Evolutionary conservation across 2,329 filamentous ascomycete species (phyloP), one percentile per base, ranked within the genome.

Genomic region (Diaporthe humulicola): DNA sequence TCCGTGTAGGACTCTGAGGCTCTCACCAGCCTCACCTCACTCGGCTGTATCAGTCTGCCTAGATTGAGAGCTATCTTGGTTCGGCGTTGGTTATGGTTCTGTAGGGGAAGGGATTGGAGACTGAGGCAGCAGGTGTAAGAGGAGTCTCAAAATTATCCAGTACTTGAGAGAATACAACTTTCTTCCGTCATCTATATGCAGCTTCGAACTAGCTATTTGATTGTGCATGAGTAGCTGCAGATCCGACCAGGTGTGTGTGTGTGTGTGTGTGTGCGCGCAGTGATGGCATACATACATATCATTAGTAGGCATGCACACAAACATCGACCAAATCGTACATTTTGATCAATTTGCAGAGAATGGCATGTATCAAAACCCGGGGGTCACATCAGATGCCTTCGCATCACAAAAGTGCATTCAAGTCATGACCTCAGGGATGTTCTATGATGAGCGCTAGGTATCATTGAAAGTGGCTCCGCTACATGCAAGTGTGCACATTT

Each of bases 111-210:
- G 28, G 22, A 38, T 38, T 52, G 45, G 45, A n/a, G 45, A 52
- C 45, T 52, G 42, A 25, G 22, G 15, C 45, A 52, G 28, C 30
- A 19, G 64, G 64, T 50, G 64, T 84, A 25, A 25, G 61, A 38
- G 64, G 30, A 28, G 22, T 67, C 45, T 38, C 30, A 33, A 38
- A 52, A n/a, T n/a, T 4, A 67, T 52, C 7, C 25, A 28, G 15
- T 4, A 19, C 48, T 19, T 33, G 14, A 38, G 45, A 67, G 30
- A 52, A 52, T 52, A 28, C 19, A 36, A 17, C 17, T 4, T 52
- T 8, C 52, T 52, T 38, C n/a, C 15, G 8, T 25, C 2, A 67
- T 25, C 14, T 10, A 12, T 2, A 3, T 38, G 45, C 4, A 17
- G 22, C 25, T 36, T 15, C 17, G 19, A 25, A 14, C 1, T 19